Base-by-base conservation (phyloP, 192 early-diverging fungal species). In the Chytriomyces hyalinus region DNA sequence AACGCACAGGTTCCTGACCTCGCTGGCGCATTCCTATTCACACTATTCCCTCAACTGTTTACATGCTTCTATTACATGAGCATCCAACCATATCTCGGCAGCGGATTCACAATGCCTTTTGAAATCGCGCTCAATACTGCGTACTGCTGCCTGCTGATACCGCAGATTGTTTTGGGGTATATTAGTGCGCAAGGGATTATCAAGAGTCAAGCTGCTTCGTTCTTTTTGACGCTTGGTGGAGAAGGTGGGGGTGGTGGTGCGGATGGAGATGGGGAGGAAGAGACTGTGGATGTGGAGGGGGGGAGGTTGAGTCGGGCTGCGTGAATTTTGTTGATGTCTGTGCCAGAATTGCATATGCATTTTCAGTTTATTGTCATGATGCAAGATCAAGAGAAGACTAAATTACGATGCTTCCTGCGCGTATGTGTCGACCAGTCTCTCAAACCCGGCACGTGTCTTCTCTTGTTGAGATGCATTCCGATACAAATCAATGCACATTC, bases 1-100 rank as follows among this genome's bases (percentile, higher is more conserved):
- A 43, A 24, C 15, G 3, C 61, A 2, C 36, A 82, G 79, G 80
- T 85, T 73, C 84, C 84, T 3, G 81, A 85, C 24, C 79, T 85
- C 8, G 66, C 79, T 4, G 81, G 84, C n/a, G 50, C 20, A 43
- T 73, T 85, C 49, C 79, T 85, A n/a, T 68, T 83, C 22, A 81
- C 84, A 7, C 5, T 70, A 11, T 81, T 82, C 50, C 84, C 84
- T 17, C 84, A 85, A 71, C 13, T 80, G 3, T 68, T 80, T 36
- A 51, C 78, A 20, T 64, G 62, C 53, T 66, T 82, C 69, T 85
- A 82, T 46, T 81, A 70, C 43, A 68, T 77, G 46, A 67, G 65
- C 20, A 24, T 80, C 43, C 83, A 84, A 67, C 57, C 53, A 7
- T 28, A 62, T 17, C 69, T 78, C 10, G 80, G 67, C 4, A 36